Conservation (phyloP, 1,139 yeast species). For the Barnettozyma hawaiiensis region DNA sequence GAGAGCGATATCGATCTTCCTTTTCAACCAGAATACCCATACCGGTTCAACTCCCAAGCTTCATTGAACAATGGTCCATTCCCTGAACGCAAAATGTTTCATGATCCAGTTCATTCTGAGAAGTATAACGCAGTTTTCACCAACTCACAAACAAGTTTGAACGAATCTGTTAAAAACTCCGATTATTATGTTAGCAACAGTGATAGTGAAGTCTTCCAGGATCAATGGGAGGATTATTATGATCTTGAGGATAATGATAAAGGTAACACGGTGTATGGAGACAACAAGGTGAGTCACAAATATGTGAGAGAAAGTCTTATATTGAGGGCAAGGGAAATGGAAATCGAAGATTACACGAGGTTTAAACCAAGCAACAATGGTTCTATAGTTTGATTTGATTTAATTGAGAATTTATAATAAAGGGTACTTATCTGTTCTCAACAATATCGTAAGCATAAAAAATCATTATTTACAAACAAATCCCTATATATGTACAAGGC, state of each 20-base stretch:
- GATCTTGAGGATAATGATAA: conserved; percentile 4
- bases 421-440: neutral
- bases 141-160: conserved; percentile 5
- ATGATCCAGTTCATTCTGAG: neutral
- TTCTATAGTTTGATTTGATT: neutral
- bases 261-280: neutral
- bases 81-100: neutral
- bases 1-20: neutral
- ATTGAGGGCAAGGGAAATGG: conserved; percentile 22
- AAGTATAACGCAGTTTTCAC: neutral
- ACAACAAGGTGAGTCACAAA: conserved; percentile 3
- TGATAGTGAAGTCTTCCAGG: conserved; percentile 1
- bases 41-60: neutral
- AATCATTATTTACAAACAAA: conserved; percentile 2
- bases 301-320: conserved; percentile 19
- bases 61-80: neutral
- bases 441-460: neutral
- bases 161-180: conserved; percentile 7
- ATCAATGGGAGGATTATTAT: conserved; percentile 1
- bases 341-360: conserved; percentile 22
- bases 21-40: neutral
- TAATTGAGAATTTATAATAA: neutral
- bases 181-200: conserved; percentile 10
- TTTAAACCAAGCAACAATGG: conserved; percentile 8
- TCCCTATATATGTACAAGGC: conserved; percentile 1